phyloP scores from a whole-genome alignment of 139 green algal species.

The Chlamydomonas schloesseri region DNA sequence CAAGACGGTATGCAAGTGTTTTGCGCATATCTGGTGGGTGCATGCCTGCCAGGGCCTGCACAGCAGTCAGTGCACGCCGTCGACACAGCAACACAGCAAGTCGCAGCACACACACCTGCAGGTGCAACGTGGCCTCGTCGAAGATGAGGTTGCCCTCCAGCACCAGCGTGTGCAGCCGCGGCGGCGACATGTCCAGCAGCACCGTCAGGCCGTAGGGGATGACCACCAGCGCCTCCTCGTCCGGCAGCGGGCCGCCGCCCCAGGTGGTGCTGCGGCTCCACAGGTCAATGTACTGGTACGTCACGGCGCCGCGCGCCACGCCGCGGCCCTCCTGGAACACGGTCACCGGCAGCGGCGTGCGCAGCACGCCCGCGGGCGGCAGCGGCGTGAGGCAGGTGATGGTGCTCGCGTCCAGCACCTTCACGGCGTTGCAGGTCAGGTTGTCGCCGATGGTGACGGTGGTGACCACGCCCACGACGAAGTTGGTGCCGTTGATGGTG shows the following conservation, averaged over 20 bases:
- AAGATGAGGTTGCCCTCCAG: constrained; percentile 74
- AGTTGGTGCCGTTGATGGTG: constrained; percentile 53
- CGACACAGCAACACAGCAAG: too few relatives aligned
- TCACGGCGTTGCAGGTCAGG: constrained; percentile 32
- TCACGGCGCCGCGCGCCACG: not conserved
- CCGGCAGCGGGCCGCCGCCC: constrained; percentile 65
- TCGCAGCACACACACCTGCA: constrained; percentile 5
- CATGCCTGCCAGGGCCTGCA: too few relatives aligned
- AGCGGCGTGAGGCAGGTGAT: constrained; percentile 47
- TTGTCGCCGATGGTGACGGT: constrained; percentile 8
- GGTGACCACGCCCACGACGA: not conserved
- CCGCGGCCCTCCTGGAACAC: constrained; percentile 2
- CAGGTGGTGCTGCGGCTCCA: constrained; percentile 75
- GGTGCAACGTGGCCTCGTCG: constrained; percentile 38
- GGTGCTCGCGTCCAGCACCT: not conserved
- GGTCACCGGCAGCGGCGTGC: not conserved
- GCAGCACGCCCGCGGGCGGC: not conserved
- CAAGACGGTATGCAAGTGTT: too few relatives aligned
- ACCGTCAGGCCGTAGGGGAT: constrained; percentile 63
- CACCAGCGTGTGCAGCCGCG: constrained; percentile 59
- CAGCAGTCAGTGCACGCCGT: too few relatives aligned
- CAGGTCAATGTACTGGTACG: constrained; percentile 69
- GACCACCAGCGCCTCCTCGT: constrained; percentile 56
- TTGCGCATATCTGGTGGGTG: too few relatives aligned
- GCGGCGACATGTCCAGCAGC: constrained; percentile 74